Conservation (phyloP, 345 rosid species). For the Melastoma malabathricum region DNA sequence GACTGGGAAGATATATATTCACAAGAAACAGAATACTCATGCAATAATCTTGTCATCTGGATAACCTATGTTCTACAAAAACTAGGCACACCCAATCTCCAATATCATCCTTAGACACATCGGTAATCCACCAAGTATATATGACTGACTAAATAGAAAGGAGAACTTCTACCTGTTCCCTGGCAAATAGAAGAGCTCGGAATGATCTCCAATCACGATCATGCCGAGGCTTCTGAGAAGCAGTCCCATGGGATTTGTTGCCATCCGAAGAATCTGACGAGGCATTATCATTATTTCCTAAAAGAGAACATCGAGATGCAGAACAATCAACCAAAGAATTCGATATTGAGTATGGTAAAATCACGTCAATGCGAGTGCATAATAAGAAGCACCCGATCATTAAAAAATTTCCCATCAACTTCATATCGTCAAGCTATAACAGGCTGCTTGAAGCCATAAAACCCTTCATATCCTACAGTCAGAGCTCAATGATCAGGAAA, state of each 20-base stretch:
- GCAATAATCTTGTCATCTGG: too few species aligned
- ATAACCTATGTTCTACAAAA: too few species aligned
- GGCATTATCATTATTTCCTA: constrained; percentile 45
- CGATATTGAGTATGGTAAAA: too few species aligned
- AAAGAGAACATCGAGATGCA: neutral
- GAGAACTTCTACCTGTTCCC: constrained; percentile 53
- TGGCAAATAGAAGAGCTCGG: constrained; percentile 59
- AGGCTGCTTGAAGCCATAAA: neutral
- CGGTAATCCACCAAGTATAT: neutral
- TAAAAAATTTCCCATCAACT: too few species aligned
- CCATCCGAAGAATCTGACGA: constrained; percentile 33
- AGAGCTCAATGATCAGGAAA: too few species aligned
- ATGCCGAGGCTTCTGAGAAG: constrained; percentile 39
- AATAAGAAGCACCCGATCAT: too few species aligned
- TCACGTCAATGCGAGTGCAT: too few species aligned
- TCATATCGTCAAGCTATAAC: too few species aligned
- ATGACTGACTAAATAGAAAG: neutral
- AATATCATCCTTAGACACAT: neutral
- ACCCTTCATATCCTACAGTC: neutral
- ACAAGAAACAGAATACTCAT: neutral
- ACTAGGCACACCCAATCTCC: too few species aligned
- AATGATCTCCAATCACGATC: constrained; percentile 79
- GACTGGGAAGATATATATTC: neutral
- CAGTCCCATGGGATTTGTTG: constrained; percentile 38
- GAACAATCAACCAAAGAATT: too few species aligned